Percentiles rank a stretch among this genome's conserved stretches.
Conservation (phyloP, 768 basidiomycete genomes). For the Psilocybe sp. region DNA sequence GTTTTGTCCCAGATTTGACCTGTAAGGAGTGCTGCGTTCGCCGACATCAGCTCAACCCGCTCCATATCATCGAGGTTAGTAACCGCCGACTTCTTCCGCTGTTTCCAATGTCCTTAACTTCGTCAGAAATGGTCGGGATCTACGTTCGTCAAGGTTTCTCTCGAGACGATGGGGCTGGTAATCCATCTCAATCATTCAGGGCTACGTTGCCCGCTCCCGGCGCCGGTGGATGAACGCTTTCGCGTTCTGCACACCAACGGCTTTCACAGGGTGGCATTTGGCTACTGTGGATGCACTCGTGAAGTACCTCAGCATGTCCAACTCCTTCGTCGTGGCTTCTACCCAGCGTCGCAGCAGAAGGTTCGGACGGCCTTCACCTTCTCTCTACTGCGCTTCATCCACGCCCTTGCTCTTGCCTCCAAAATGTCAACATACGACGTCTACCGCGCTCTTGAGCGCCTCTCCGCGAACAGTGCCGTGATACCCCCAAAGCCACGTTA, state of each 20-base stretch:
- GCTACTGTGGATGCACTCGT: slow-evolving; percentile 29
- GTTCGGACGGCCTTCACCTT: slow-evolving; percentile 30
- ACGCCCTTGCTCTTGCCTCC: slow-evolving; percentile 26
- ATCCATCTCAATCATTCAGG: too few relatives aligned
- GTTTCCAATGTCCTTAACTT: too few relatives aligned
- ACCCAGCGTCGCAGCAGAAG: slow-evolving; percentile 23
- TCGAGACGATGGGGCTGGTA: too few relatives aligned
- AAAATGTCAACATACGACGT: slow-evolving; percentile 31
- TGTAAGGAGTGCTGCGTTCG: too few relatives aligned
- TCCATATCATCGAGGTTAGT: too few relatives aligned
- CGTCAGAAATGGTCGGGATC: too few relatives aligned
- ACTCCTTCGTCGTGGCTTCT: slow-evolving; percentile 27
- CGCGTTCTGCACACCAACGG: slow-evolving; percentile 20
- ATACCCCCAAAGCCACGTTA: slow-evolving; percentile 9
- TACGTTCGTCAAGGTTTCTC: too few relatives aligned
- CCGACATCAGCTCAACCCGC: too few relatives aligned
- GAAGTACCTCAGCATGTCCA: slow-evolving; percentile 15
- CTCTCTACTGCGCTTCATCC: slow-evolving; percentile 24
- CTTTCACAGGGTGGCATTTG: slow-evolving; percentile 23
- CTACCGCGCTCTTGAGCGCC: slow-evolving; percentile 20
- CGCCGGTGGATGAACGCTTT: slow-evolving; percentile 19
- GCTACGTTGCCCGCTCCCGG: too few relatives aligned
- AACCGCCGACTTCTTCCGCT: too few relatives aligned
- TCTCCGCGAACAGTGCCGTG: slow-evolving; percentile 29
- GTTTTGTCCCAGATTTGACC: too few relatives aligned